These are phyloP conservation scores for Rhizophlyctis rosea DNA, from an alignment of 192 early-diverging fungal genomes.

Conservation along the genomic window DNA sequence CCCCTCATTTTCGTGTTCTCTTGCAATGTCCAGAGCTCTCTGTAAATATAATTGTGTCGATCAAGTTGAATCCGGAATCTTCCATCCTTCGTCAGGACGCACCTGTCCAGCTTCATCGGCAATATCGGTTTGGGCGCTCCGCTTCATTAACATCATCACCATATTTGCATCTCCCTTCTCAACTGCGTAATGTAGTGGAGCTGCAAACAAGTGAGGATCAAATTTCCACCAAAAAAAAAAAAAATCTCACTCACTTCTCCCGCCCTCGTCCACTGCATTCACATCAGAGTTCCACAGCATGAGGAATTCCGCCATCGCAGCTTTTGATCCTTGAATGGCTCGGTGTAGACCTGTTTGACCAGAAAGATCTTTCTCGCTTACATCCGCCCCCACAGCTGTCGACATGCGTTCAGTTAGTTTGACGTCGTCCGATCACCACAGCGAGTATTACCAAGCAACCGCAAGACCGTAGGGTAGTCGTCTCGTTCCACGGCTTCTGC, in stretches of 20 bases:
- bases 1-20: too few relatives aligned
- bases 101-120: conserved; percentile 60
- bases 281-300: conserved; percentile 76
- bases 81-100: too few relatives aligned
- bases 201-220: conserved; percentile 17
- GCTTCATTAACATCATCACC: conserved; percentile 66
- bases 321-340: conserved; percentile 61
- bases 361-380: conserved; percentile 58
- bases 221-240: neutral
- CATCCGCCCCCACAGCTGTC: too few relatives aligned
- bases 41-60: too few relatives aligned
- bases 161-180: conserved; percentile 66
- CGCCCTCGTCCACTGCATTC: conserved; percentile 58
- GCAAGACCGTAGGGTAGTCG: too few relatives aligned
- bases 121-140: conserved; percentile 69
- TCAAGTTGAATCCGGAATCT: too few relatives aligned
- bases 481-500: too few relatives aligned
- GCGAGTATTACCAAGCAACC: too few relatives aligned
- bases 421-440: too few relatives aligned
- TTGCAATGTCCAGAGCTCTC: too few relatives aligned
- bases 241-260: conserved; percentile 39
- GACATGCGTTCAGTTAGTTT: too few relatives aligned
- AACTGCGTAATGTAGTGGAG: conserved; percentile 71
- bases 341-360: conserved; percentile 62
- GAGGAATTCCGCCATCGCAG: conserved; percentile 73